Base-by-base conservation (phyloP, 495 filamentous ascomycete genomes). In the Emericellopsis terricola region DNA sequence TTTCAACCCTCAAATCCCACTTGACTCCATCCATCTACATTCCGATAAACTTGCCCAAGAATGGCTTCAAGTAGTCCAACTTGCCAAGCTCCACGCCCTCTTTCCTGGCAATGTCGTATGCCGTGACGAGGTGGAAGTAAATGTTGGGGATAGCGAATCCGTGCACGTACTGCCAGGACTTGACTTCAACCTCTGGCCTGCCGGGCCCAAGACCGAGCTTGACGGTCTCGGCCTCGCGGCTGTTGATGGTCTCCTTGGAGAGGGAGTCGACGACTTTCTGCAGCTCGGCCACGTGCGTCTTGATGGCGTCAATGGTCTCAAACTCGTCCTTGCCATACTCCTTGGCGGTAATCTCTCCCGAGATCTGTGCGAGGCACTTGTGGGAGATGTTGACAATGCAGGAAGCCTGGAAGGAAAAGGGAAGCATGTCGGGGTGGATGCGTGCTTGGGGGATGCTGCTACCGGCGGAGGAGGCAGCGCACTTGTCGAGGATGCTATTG, bases 81-180 rank as follows among this genome's bases (percentile, higher is more conserved):
- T 76, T 76, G 1, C 66, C 67, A 10, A 79, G 8, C 1, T 57
- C 53, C 24, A 73, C 71, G 6, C 73, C 73, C 43, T 69, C 54
- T 30, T 47, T 50, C 18, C 71, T 48, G 34, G 77, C 40, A 38
- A 78, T 65, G 8, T 39, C 48, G 50, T 78, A 76, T 16, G 68
- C 51, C 7, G 56, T 70, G 2, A 43, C 50, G 20, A 67, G 20
- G 50, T 78, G 74, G 48, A 79, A 77, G 41, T 50, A 65, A 38
- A 72, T 50, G 38, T 73, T 68, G 26, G 69, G 64, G 15, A 64
- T 2, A 7, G 51, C 48, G 39, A 52, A 67, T 3, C 46, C 42
- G 14, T 39, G 21, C 15, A 62, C 37, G 43, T 66, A 33, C 19
- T 16, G 7, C 37, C 11, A 11, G 41, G 10, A 34, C 8, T 50